A percentile compares a stretch with the other conserved stretches of the same genome.
Conservation (phyloP, 2,329 filamentous ascomycete species). For the Penicillium janthinellum region DNA sequence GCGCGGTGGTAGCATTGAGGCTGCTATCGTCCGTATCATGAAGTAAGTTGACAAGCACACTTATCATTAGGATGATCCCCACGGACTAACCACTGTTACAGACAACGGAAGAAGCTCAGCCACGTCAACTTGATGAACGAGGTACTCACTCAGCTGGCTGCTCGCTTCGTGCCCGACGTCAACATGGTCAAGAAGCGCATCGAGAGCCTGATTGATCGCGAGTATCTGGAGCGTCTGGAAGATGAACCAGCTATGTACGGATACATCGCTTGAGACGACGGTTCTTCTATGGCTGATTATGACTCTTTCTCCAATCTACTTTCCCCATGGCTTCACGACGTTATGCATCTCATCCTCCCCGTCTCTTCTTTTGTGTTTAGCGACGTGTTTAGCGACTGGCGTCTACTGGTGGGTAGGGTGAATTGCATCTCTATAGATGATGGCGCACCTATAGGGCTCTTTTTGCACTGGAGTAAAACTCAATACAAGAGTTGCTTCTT, state of each 20-base stretch:
- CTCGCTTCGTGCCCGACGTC: conserved; percentile 54
- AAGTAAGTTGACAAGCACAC: conserved; percentile 41
- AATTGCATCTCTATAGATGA: conserved; percentile 3
- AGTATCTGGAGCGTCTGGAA: conserved; percentile 52
- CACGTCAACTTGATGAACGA: conserved; percentile 55
- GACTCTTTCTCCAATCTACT: background rate
- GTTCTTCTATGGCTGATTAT: background rate
- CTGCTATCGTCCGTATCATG: conserved; percentile 57
- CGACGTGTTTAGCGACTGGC: conserved; percentile 33
- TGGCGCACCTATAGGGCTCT: background rate
- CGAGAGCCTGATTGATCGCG: conserved; percentile 56
- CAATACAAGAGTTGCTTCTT: background rate
- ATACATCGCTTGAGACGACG: conserved; percentile 43
- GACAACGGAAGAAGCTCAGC: conserved; percentile 51
- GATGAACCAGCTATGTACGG: conserved; percentile 50
- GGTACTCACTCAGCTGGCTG: conserved; percentile 51
- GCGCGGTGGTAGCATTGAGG: conserved; percentile 53
- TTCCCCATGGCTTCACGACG: background rate
- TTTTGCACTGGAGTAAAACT: background rate
- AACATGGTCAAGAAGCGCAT: conserved; percentile 57
- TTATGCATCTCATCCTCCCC: conserved; percentile 3
- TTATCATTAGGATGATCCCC: background rate
- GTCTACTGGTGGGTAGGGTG: conserved; percentile 13
- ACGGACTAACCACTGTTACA: conserved; percentile 23
- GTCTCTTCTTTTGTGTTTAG: conserved; percentile 25